A percentile compares a stretch with the other conserved stretches of the same genome.
phyloP scores from a whole-genome alignment of 1,139 yeast species.

The Chernovozyma aurita region DNA sequence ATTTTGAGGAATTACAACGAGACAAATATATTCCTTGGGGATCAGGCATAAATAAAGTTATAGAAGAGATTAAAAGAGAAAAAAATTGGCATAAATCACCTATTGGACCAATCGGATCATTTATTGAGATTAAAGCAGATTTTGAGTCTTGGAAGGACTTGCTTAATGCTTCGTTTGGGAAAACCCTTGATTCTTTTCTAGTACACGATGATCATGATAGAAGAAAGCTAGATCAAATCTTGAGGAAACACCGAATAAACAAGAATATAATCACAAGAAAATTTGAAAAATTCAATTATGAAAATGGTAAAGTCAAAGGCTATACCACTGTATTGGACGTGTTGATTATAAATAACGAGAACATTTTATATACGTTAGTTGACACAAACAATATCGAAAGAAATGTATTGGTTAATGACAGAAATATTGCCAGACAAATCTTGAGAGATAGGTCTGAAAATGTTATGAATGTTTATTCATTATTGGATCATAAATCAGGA shows the following conservation, averaged over 20 bases:
- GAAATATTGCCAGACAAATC: constrained; percentile 47
- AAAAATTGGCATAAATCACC: constrained; percentile 48
- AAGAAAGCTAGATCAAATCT: constrained; percentile 37
- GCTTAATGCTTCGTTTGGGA: constrained; percentile 48
- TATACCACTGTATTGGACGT: constrained; percentile 56
- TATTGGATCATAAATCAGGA: constrained; percentile 37
- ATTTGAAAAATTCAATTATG: constrained; percentile 53
- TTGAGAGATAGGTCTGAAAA: constrained; percentile 11
- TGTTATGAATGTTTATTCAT: constrained; percentile 45
- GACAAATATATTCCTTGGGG: constrained; percentile 42
- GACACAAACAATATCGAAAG: constrained; percentile 63
- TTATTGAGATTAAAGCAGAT: constrained; percentile 52
- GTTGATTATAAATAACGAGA: constrained; percentile 50
- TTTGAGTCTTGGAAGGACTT: constrained; percentile 58
- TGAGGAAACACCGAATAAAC: constrained; percentile 24
- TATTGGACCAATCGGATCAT: constrained; percentile 80
- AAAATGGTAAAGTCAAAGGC: constrained; percentile 22
- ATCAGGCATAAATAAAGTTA: constrained; percentile 31
- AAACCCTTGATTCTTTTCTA: constrained; percentile 57
- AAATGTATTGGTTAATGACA: constrained; percentile 47
- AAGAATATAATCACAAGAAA: constrained; percentile 50
- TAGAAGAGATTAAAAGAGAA: constrained; percentile 36
- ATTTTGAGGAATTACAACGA: constrained; percentile 17
- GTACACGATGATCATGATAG: constrained; percentile 66
- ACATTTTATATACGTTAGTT: constrained; percentile 57